These are phyloP conservation scores for Tolypocladium capitatum DNA, from an alignment of 2,329 filamentous ascomycete genomes.

Conservation along the genomic window DNA sequence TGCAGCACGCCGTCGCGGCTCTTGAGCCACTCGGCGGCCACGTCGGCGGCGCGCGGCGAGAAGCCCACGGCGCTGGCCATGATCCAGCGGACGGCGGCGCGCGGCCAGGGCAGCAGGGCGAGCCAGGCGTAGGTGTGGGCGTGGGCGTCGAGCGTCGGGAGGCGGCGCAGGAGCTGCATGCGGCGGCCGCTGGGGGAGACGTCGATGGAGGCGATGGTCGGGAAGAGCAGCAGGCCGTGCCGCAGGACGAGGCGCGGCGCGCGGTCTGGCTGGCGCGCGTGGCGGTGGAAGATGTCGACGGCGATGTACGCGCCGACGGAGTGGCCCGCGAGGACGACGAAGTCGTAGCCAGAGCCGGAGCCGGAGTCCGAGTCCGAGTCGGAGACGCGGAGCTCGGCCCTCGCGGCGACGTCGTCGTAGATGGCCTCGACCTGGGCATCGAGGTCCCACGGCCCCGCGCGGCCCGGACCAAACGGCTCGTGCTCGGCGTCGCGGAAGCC, in stretches of 20 bases:
- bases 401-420: slow-evolving; percentile 22
- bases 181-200: slow-evolving; percentile 45
- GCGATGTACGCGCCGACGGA: slow-evolving; percentile 62
- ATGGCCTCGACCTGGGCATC: slow-evolving; percentile 37
- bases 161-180: slow-evolving; percentile 22
- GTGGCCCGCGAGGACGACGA: slow-evolving; percentile 57
- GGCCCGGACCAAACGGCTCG: slow-evolving; percentile 24
- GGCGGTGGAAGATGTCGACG: slow-evolving; percentile 52
- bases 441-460: slow-evolving; percentile 32
- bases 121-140: slow-evolving; percentile 27
- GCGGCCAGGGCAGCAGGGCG: slow-evolving; percentile 29
- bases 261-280: slow-evolving; percentile 24
- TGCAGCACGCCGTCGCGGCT: slow-evolving; percentile 46
- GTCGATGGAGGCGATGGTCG: slow-evolving; percentile 60
- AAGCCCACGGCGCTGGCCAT: slow-evolving; percentile 32
- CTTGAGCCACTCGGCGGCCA: slow-evolving; percentile 40
- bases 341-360: slow-evolving; percentile 31
- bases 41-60: slow-evolving; percentile 31
- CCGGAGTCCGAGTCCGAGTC: slow-evolving; percentile 8
- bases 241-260: slow-evolving; percentile 27
- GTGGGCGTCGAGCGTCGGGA: slow-evolving; percentile 26
- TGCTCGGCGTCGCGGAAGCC: slow-evolving; percentile 45
- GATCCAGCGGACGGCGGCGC: slow-evolving; percentile 25
- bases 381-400: slow-evolving; percentile 6
- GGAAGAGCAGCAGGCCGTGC: slow-evolving; percentile 55